A percentile compares a stretch with the other conserved stretches of the same genome.
Evolutionary conservation across 2,329 filamentous ascomycete genomes (phyloP).

Genomic region (Fusarium sp.): DNA sequence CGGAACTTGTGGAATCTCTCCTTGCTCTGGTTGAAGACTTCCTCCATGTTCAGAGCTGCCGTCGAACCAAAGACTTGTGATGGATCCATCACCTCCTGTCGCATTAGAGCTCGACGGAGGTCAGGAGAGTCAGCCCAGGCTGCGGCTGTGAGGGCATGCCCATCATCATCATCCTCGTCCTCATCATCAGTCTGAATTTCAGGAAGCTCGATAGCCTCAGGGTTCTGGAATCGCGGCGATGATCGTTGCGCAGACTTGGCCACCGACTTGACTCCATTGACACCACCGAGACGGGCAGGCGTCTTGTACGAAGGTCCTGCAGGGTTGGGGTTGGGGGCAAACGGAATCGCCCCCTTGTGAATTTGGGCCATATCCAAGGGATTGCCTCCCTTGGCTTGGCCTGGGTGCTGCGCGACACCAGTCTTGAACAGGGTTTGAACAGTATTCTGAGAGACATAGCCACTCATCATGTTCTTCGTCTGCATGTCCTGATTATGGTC

Average conservation of each 20-base stretch:
- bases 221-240: conserved; percentile 88
- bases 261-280: conserved; percentile 62
- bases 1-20: conserved; percentile 89
- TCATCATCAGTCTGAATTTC: conserved; percentile 97
- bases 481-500: conserved; percentile 66
- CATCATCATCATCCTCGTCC: conserved; percentile 79
- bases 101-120: conserved; percentile 78
- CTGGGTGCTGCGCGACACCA: conserved; percentile 75
- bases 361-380: conserved; percentile 89
- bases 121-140: conserved; percentile 92
- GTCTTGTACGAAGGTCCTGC: conserved; percentile 74
- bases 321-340: conserved; percentile 76
- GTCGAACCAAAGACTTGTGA: conserved; percentile 90
- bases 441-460: conserved; percentile 69
- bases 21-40: conserved; percentile 92
- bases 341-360: conserved; percentile 89
- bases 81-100: conserved; percentile 88
- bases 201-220: conserved; percentile 90
- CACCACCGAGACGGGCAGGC: conserved; percentile 67
- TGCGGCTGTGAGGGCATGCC: conserved; percentile 68
- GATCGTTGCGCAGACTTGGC: conserved; percentile 73
- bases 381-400: conserved; percentile 72
- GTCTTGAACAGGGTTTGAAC: conserved; percentile 73
- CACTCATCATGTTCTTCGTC: conserved; percentile 69
- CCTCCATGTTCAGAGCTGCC: conserved; percentile 90